Base-by-base conservation (phyloP, 2,329 filamentous ascomycete species). In the Phoma sp. region DNA sequence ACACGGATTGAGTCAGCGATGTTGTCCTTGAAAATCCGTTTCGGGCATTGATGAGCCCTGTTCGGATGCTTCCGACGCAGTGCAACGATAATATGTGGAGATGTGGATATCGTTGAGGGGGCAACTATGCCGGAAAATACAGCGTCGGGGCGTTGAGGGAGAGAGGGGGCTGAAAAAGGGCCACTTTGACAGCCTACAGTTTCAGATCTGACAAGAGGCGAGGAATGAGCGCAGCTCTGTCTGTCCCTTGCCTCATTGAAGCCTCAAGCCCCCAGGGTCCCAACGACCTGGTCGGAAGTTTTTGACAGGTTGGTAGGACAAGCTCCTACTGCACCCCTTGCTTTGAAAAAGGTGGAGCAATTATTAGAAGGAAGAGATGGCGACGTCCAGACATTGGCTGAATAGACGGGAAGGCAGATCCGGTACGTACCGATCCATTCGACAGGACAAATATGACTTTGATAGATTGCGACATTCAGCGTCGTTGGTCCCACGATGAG, bases 371-470 rank as follows among this genome's bases (percentile, higher is more conserved):
- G 36, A 39, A 29, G 30, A 38, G 44, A 56, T 45, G 39, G 48
- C 38, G 42, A 33, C n/a, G 38, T 25, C 51, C 54, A 52, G 47
- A 38, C 13, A 46, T 36, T 55, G 52, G 55, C 29, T 54, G 43
- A 42, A 32, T 58, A 57, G 57, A 46, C 45, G 57, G 58, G 61
- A 56, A 57, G 47, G 52, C 57, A 51, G 27, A 46, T 33, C 35
- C 47, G 58, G 57, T 65, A 78, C 87, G 72, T 80, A 96, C 92
- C 88, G 86, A 65, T 98, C 93, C 95, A 99, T 99, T 43, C 95
- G 86, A 76, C 95, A 99, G 44, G 86, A 80, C 48, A 99, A 80
- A 75, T 99, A 99, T 27, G 86, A 83, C 78, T 97, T 98, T 56
- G 93, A 93, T 49, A 97, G 77, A 68, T 86, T 80, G 52, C 95